Evolutionary conservation across 2,329 filamentous ascomycete genomes (phyloP), one percentile per base, ranked within the genome.

Genomic region (Trichoderma lentiforme): DNA sequence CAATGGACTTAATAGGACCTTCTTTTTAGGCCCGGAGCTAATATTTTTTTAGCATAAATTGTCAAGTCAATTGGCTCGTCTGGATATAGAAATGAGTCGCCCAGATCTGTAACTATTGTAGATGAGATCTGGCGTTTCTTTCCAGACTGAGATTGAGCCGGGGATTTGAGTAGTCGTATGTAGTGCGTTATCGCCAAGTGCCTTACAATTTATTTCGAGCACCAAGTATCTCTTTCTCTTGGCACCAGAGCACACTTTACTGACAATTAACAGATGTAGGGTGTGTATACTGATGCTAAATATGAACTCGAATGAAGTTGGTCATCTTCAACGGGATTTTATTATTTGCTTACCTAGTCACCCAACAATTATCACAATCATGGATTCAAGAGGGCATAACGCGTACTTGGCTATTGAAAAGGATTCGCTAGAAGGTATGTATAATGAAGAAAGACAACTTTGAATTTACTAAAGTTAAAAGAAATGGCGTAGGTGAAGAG

Each of bases 91-190:
- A 87, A 87, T 0, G 86, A 82, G 75, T 90, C 88, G 36, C 87
- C 86, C 1, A 89, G 82, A 72, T 90, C 87, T 14, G 87, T 89
- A 12, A 86, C 88, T 74, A 90, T 84, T 72, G 86, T 85, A 79
- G 1, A 87, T 80, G 4, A 89, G 76, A 63, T 83, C 82, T 8
- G 86, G 76, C 15, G 74, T 72, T 74, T 74, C 60, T 74, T 72
- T 72, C 76, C 67, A 14, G 75, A 47, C 70, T 66, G 75, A 0
- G 78, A 77, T 58, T 86, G 76, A 74, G 81, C 81, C 3, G 84
- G 85, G 3, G 84, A 81, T 15, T 87, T 82, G 36, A 89, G 79
- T 6, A 89, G 83, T 51, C 87, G 84, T 71, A 89, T 84, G 80
- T 89, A 90, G 74, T 89, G 87, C 87, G 89, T 90, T 26, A 9